phyloP scores from a whole-genome alignment of 2,329 filamentous ascomycete genomes.

The Aspergillus sp. region DNA sequence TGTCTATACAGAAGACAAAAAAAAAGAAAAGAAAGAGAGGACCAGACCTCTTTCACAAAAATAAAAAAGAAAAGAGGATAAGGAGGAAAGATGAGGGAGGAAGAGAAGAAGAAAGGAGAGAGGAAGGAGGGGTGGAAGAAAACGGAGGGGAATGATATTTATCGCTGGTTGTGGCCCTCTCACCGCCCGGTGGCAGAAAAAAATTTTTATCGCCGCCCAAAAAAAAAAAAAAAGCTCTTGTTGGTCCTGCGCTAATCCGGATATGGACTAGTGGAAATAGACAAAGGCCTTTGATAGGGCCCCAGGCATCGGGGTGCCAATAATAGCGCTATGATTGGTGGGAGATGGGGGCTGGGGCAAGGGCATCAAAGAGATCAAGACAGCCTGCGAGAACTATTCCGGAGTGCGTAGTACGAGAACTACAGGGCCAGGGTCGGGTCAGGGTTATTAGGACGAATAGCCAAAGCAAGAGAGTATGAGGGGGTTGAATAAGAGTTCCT shows the following conservation, averaged over 20 bases:
- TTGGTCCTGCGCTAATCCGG: conserved; percentile 18
- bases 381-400: too few relatives aligned
- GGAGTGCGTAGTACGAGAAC: too few relatives aligned
- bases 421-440: too few relatives aligned
- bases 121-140: conserved; percentile 10
- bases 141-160: conserved; percentile 29
- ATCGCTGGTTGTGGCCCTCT: conserved; percentile 29
- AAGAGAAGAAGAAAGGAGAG: conserved; percentile 1
- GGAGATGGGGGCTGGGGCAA: too few relatives aligned
- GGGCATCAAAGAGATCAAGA: too few relatives aligned
- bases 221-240: conserved; percentile 9
- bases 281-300: conserved; percentile 11
- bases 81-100: conserved; percentile 8
- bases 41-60: conserved; percentile 26
- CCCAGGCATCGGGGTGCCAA: conserved; percentile 6
- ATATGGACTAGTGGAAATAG: conserved; percentile 13
- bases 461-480: too few relatives aligned
- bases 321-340: too few relatives aligned
- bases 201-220: conserved; percentile 2
- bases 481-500: too few relatives aligned
- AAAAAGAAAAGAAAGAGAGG: conserved; percentile 24
- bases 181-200: neutral
- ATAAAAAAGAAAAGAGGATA: conserved; percentile 10
- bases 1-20: conserved; percentile 27
- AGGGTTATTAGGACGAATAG: too few relatives aligned